A percentile compares a stretch with the other conserved stretches of the same genome.
phyloP scores from a whole-genome alignment of 768 basidiomycete species.

The Arthromyces matolae region DNA sequence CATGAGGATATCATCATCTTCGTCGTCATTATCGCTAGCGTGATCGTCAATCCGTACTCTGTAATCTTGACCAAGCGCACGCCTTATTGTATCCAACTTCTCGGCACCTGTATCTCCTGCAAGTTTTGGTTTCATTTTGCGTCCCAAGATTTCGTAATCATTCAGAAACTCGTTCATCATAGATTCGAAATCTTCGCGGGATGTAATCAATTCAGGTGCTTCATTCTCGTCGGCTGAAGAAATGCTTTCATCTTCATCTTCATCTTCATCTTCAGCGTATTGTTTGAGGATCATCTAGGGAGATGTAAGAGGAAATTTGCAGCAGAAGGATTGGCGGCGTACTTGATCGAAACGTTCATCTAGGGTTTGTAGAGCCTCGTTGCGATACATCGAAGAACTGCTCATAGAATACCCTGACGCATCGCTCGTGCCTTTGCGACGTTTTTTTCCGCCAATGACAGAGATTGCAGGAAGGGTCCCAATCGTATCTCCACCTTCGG shows the following conservation, averaged over 20 bases:
- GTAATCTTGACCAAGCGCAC: constrained; percentile 69
- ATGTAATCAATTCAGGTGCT: constrained; percentile 71
- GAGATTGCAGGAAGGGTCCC: constrained; percentile 67
- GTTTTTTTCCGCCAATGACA: constrained; percentile 75
- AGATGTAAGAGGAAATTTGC: neutral
- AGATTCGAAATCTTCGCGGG: constrained; percentile 82
- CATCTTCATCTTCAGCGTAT: constrained; percentile 60
- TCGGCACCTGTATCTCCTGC: constrained; percentile 69
- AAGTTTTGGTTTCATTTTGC: constrained; percentile 77
- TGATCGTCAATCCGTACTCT: constrained; percentile 44
- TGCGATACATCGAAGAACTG: constrained; percentile 93
- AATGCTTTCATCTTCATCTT: constrained; percentile 34
- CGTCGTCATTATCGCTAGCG: constrained; percentile 45
- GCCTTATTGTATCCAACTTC: constrained; percentile 77
- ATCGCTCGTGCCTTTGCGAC: constrained; percentile 72
- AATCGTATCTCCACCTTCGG: constrained; percentile 80
- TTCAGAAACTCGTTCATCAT: constrained; percentile 94
- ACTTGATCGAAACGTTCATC: constrained; percentile 96
- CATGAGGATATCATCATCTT: constrained; percentile 37
- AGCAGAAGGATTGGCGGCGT: constrained; percentile 1
- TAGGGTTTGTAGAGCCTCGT: constrained; percentile 79
- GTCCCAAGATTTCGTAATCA: constrained; percentile 86
- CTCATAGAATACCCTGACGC: constrained; percentile 97
- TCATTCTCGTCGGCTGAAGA: too few relatives aligned
- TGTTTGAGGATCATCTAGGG: constrained; percentile 70